Conservation (phyloP, 2,329 filamentous ascomycete species). For the Cladosporium cucumerinum region DNA sequence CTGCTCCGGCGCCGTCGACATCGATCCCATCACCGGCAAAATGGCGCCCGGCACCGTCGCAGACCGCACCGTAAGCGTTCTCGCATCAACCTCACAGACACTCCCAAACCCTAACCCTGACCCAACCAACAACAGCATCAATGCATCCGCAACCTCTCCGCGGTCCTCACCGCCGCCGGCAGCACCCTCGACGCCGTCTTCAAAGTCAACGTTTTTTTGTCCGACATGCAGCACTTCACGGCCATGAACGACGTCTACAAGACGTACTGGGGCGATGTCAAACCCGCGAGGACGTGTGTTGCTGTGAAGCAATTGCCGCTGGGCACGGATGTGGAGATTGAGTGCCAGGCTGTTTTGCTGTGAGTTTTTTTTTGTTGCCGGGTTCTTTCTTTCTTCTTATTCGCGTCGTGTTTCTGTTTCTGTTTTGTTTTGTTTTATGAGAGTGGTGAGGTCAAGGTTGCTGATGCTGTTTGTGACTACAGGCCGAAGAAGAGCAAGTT, state of each 20-base stretch:
- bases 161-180: constrained; percentile 59
- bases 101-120: not conserved
- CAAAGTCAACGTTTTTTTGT: constrained; percentile 66
- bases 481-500: not conserved
- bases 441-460: not conserved
- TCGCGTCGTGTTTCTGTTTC: too few relatives aligned
- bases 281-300: constrained; percentile 44
- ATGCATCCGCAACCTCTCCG: constrained; percentile 57
- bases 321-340: constrained; percentile 54
- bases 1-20: constrained; percentile 62
- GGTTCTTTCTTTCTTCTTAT: not conserved
- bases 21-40: constrained; percentile 52
- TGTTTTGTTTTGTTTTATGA: too few relatives aligned
- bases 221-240: constrained; percentile 62
- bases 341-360: constrained; percentile 45
- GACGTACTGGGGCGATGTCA: constrained; percentile 32
- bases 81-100: not conserved
- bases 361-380: constrained; percentile 24
- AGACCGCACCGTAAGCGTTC: constrained; percentile 25
- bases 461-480: not conserved
- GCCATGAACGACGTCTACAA: constrained; percentile 55
- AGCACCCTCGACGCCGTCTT: constrained; percentile 59
- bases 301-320: constrained; percentile 51
- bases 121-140: constrained; percentile 41
- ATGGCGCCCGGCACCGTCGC: constrained; percentile 21